Percentiles rank a stretch among this genome's conserved stretches.
phyloP scores from a whole-genome alignment of 2,329 filamentous ascomycete species.

The Fusarium sp. region DNA sequence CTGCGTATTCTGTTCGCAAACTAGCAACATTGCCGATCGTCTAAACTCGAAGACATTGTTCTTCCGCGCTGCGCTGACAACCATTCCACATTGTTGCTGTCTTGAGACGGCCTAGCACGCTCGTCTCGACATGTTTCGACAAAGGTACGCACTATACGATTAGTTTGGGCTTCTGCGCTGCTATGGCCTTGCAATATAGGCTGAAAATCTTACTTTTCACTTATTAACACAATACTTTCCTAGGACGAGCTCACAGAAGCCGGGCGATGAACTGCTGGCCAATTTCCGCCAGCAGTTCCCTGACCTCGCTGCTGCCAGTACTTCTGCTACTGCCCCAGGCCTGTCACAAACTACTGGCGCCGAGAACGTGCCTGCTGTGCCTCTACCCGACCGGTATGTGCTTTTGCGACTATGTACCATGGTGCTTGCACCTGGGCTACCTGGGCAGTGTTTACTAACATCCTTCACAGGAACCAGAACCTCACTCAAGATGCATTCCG shows the following conservation, averaged over 20 bases:
- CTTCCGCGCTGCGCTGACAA: conserved; percentile 19
- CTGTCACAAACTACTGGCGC: conserved; percentile 47
- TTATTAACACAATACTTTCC: conserved; percentile 1
- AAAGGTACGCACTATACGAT: conserved; percentile 35
- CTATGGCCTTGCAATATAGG: not conserved
- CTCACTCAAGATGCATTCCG: conserved; percentile 52
- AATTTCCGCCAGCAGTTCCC: conserved; percentile 87
- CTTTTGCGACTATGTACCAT: not conserved
- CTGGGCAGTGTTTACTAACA: conserved; percentile 19
- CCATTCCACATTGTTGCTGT: conserved; percentile 19
- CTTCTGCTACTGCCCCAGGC: conserved; percentile 53
- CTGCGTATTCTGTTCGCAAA: conserved; percentile 8
- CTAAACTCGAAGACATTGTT: conserved; percentile 4
- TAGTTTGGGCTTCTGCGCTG: not conserved
- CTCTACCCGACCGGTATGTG: conserved; percentile 42
- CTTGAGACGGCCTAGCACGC: conserved; percentile 28
- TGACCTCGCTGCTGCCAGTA: conserved; percentile 67
- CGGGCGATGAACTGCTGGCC: conserved; percentile 82
- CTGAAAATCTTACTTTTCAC: not conserved
- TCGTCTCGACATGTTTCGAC: conserved; percentile 42
- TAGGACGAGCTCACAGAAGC: conserved; percentile 84
- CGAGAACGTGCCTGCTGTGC: conserved; percentile 35
- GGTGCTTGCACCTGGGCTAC: not conserved
- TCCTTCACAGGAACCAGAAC: conserved; percentile 28
- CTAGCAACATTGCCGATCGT: conserved; percentile 2